Percentiles rank a stretch among this genome's conserved stretches.
phyloP scores from a whole-genome alignment of 2,329 filamentous ascomycete species.

The Aspergillus hiratsukae region DNA sequence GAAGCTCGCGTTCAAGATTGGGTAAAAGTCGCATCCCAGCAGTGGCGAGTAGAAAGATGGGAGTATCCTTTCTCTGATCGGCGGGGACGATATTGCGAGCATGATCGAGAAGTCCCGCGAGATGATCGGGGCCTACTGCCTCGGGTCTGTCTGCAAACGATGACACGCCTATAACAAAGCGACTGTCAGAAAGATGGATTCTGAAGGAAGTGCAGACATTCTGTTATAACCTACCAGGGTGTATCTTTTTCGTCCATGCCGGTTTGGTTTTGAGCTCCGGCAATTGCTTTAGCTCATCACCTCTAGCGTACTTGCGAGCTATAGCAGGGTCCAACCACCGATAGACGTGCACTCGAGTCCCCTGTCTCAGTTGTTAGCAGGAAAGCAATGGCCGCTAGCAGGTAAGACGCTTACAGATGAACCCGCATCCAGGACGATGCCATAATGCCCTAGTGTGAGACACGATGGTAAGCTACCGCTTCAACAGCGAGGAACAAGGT shows the following conservation, averaged over 20 bases:
- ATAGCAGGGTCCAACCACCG: constrained; percentile 77
- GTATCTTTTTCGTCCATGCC: constrained; percentile 88
- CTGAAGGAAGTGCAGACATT: neutral
- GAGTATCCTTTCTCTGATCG: constrained; percentile 74
- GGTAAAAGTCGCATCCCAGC: constrained; percentile 89
- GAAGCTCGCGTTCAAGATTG: constrained; percentile 63
- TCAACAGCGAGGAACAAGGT: neutral
- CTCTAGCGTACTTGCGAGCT: constrained; percentile 58
- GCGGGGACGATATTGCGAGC: constrained; percentile 73
- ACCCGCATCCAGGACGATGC: constrained; percentile 93
- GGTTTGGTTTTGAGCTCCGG: constrained; percentile 80
- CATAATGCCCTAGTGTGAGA: constrained; percentile 59
- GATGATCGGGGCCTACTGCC: constrained; percentile 74
- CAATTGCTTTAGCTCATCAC: constrained; percentile 61
- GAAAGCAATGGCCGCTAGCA: neutral
- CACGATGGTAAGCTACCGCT: neutral
- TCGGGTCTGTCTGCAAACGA: constrained; percentile 76
- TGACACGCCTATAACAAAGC: constrained; percentile 59
- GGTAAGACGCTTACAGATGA: constrained; percentile 61
- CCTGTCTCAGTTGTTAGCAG: constrained; percentile 38
- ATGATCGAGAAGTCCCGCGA: constrained; percentile 74
- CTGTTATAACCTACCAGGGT: constrained; percentile 58
- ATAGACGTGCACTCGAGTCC: constrained; percentile 91
- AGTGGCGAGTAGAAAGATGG: constrained; percentile 91
- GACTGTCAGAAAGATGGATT: constrained; percentile 1